phyloP scores from a whole-genome alignment of 2,329 filamentous ascomycete species.

The Arthrocladium fulminans region DNA sequence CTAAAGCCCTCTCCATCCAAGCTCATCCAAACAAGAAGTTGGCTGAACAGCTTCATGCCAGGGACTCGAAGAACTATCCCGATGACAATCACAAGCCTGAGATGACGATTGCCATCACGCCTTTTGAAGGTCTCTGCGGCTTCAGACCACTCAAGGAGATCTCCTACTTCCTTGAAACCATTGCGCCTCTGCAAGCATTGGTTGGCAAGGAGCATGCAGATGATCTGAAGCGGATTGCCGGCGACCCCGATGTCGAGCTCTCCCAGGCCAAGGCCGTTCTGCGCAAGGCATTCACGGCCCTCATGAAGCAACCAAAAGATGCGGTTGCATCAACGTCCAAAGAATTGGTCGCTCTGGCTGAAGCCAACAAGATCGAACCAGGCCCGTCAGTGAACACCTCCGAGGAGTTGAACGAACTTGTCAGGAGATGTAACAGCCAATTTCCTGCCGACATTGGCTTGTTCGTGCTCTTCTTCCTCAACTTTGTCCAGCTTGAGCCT shows the following conservation, averaged over 20 bases:
- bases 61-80: constrained; percentile 88
- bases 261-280: constrained; percentile 69
- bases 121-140: constrained; percentile 91
- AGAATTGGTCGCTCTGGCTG: constrained; percentile 61
- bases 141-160: constrained; percentile 86
- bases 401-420: constrained; percentile 64
- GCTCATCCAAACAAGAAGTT: constrained; percentile 94
- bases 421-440: constrained; percentile 66
- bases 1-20: constrained; percentile 93
- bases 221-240: constrained; percentile 45
- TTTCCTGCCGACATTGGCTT: constrained; percentile 87
- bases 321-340: constrained; percentile 57
- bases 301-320: constrained; percentile 70
- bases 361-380: constrained; percentile 27
- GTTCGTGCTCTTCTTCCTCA: constrained; percentile 95
- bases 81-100: constrained; percentile 99
- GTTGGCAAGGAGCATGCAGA: constrained; percentile 57
- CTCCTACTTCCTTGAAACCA: constrained; percentile 65
- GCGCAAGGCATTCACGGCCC: constrained; percentile 61
- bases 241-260: constrained; percentile 45
- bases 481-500: constrained; percentile 77
- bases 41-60: constrained; percentile 76
- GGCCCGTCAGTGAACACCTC: constrained; percentile 59
- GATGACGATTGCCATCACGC: constrained; percentile 96
- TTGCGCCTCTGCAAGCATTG: constrained; percentile 56